Evolutionary conservation across 306 rosid genomes (phyloP).

Genomic region (Prunus padus): DNA sequence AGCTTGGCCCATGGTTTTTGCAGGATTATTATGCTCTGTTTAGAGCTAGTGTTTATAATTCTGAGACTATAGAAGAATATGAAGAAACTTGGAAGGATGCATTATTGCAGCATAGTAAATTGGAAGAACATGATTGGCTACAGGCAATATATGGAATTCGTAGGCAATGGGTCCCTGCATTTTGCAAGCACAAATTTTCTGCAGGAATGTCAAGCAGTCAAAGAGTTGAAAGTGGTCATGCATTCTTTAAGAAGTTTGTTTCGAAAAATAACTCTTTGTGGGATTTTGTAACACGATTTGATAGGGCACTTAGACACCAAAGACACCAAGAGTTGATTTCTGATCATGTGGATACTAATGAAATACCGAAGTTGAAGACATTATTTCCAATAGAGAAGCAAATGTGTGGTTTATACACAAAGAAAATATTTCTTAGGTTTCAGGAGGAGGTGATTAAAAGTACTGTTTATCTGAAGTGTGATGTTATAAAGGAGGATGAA

Average conservation of each 20-base stretch:
- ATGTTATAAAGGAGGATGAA: not conserved
- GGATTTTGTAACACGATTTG: not conserved
- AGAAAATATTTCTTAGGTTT: not conserved
- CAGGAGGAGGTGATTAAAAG: not conserved
- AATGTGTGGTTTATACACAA: not conserved
- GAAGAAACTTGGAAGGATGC: not conserved
- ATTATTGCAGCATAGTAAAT: not conserved
- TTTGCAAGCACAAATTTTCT: not conserved
- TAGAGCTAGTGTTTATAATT: not conserved
- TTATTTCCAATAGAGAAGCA: not conserved
- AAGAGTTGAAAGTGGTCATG: not conserved
- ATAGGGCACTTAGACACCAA: not conserved
- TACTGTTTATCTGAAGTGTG: not conserved
- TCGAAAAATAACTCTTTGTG: not conserved
- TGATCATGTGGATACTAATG: not conserved
- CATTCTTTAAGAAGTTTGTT: conserved; percentile 1
- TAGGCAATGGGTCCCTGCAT: not conserved
- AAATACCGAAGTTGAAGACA: not conserved
- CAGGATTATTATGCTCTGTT: not conserved
- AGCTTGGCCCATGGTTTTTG: not conserved
- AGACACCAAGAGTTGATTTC: not conserved
- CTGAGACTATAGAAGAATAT: not conserved
- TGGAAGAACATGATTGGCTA: not conserved
- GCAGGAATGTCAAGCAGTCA: not conserved
- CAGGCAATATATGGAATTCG: not conserved